Evolutionary conservation across 129 eudicot species (phyloP).

Genomic region (Cynara cardunculus): DNA sequence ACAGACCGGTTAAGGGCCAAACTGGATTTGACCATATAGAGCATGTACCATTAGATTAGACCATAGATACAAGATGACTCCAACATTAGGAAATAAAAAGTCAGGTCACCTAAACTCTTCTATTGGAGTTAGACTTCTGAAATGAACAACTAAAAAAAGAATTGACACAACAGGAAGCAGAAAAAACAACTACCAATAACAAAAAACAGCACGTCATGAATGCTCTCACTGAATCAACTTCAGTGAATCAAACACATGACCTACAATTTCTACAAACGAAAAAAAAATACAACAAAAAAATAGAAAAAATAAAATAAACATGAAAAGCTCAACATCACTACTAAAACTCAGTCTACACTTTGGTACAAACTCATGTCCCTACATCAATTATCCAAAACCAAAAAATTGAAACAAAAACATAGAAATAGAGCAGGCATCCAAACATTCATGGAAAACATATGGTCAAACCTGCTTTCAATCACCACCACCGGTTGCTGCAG

Average conservation of each 20-base stretch:
- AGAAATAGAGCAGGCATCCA: constrained; percentile 45
- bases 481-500: constrained; percentile 31
- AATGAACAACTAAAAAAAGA: neutral
- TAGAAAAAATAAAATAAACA: constrained; percentile 28
- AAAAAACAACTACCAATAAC: neutral
- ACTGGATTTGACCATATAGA: too few species aligned
- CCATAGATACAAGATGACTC: too few species aligned
- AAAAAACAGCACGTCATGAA: neutral
- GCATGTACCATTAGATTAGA: too few species aligned
- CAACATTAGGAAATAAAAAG: too few species aligned
- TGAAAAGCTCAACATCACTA: constrained; percentile 30
- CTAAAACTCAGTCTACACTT: constrained; percentile 44
- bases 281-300: constrained; percentile 21
- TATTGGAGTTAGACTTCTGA: too few species aligned
- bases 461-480: constrained; percentile 27
- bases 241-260: constrained; percentile 14
- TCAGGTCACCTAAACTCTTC: too few species aligned
- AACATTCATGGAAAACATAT: constrained; percentile 27
- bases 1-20: too few species aligned
- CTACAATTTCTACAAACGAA: constrained; percentile 16
- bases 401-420: constrained; percentile 16
- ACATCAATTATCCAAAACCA: constrained; percentile 27
- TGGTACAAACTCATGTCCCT: constrained; percentile 43
- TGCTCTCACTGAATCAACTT: constrained; percentile 15
- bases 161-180: neutral